Evolutionary conservation across 108 stramenopile species (phyloP), one percentile per base, ranked within the genome.

Genomic region (Aurantiochytrium sp.): DNA sequence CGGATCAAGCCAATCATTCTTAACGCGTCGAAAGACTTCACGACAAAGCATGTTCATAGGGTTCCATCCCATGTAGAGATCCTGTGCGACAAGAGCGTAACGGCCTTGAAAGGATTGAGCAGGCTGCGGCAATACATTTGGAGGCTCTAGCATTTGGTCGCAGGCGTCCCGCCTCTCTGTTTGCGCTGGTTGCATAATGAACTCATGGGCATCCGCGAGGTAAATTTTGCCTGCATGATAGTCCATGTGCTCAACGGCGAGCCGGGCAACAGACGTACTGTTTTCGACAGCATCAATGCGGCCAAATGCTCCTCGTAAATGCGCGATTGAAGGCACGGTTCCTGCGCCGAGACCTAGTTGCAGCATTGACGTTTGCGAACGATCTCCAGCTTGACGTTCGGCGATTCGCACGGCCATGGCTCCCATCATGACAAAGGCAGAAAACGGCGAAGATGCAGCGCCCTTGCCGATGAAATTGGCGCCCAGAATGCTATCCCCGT

Each of bases 41-140:
- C 49, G 19, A 16, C 10, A 25, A 25, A 83, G 76, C 76, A 83
- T 53, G 49, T 83, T 43, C 45, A 53, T 1, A 21, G 76, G 76
- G 51, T 83, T 83, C 76, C 76, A 83, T 18, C 76, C 76, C 76
- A 83, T 83, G 76, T 83, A 83, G 23, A 83, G 51, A 28, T 83
- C 76, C 28, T 83, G 76, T 45, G 76, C 76, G 12, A 83, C 51
- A 18, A 83, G 51, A 6, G 44, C 23, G 51, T 83, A 83, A 12
- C 6, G 45, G 8, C 49, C 43, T 23, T 25, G 3, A 1, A 16
- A 18, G 19, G 45, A 43, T 14, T 53, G 10, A 6, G 76, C 45
- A 16, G 76, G 45, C 4, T 57, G 8, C 16, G 55, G 55, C 55
- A 16, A 14, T 16, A 57, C 14, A 16, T 57, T 16, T 16, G 55